phyloP scores from a whole-genome alignment of 2,329 filamentous ascomycete genomes.

The Paraphoma chrysanthemicola region DNA sequence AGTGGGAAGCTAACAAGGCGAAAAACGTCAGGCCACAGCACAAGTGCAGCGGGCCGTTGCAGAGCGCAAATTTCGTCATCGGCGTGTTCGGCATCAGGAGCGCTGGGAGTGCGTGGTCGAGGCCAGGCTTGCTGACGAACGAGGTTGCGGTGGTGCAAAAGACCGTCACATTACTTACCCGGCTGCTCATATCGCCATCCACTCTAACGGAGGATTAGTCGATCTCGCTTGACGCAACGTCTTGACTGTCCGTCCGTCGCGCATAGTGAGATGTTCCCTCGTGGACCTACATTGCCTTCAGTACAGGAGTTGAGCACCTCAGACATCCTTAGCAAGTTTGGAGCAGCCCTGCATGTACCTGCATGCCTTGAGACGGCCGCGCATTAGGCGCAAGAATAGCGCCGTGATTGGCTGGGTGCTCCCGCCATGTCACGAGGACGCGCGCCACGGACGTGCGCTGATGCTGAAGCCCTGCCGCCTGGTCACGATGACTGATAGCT shows the following conservation, averaged over 20 bases:
- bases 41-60: slow-evolving; percentile 16
- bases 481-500: not conserved
- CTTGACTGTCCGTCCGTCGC: not conserved
- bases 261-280: not conserved
- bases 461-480: not conserved
- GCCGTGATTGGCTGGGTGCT: slow-evolving; percentile 13
- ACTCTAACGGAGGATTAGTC: slow-evolving; percentile 1
- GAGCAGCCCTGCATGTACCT: slow-evolving; percentile 10
- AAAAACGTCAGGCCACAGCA: slow-evolving; percentile 2
- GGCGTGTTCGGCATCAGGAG: slow-evolving; percentile 21
- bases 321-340: not conserved
- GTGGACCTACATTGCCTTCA: not conserved
- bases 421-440: slow-evolving; percentile 23
- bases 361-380: slow-evolving; percentile 5
- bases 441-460: slow-evolving; percentile 13
- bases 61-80: slow-evolving; percentile 15
- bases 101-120: slow-evolving; percentile 5
- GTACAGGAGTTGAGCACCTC: not conserved
- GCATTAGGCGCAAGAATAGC: slow-evolving; percentile 6
- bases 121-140: slow-evolving; percentile 17
- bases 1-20: not conserved
- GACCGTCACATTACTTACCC: not conserved
- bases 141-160: not conserved
- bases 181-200: not conserved
- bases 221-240: not conserved